Base-by-base conservation (phyloP, 331 rosid species). In the Pyrus hybrid region DNA sequence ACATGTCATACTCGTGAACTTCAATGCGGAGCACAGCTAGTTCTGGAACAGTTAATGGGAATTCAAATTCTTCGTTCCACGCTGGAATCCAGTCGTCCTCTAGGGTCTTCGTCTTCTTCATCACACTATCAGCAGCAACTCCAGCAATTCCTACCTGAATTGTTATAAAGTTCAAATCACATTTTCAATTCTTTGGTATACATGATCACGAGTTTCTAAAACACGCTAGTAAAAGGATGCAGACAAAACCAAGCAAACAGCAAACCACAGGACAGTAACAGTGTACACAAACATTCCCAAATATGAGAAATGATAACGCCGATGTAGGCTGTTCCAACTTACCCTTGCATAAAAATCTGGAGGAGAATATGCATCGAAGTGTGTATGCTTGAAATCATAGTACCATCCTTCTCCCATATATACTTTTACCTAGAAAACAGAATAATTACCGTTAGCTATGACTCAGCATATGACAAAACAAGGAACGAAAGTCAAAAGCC, bases 381-480 rank as follows among this genome's bases (percentile, higher is more conserved):
- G 99, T 1, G 96, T 90, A 81, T 81, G 93, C 41, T 56, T 66
- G 76, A 95, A 95, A 85, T 95, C 99, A 67, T 85, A 76, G 70
- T 84, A 88, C 99, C 99, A 95, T 78, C 99, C 99, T 92, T 95
- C 97, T n/a, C 99, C 99, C 97, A 95, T 89, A 57, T 81, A 90
- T 22, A 95, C 85, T 70, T 93, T 95, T 74, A 90, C 97, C 99
- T 94, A 76, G 67, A 77, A 62, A 45, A 81, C 8, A 9, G 47
- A 77, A 85, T 26, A 33, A 28, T n/a, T 56, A 66, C 25, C 8
- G 68, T 67, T 20, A 61, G 67, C 35, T 3, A 47, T 56, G 41
- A 41, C 28, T 10, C 5, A 43, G 49, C 49, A 0, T 8, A 47
- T 47, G 32, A 60, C 23, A 17, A 32, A 28, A 69, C 63, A 63